Evolutionary conservation across 1,284 basidiomycete species (phyloP), one percentile per base, ranked within the genome.

Genomic region (Mycena sp.): DNA sequence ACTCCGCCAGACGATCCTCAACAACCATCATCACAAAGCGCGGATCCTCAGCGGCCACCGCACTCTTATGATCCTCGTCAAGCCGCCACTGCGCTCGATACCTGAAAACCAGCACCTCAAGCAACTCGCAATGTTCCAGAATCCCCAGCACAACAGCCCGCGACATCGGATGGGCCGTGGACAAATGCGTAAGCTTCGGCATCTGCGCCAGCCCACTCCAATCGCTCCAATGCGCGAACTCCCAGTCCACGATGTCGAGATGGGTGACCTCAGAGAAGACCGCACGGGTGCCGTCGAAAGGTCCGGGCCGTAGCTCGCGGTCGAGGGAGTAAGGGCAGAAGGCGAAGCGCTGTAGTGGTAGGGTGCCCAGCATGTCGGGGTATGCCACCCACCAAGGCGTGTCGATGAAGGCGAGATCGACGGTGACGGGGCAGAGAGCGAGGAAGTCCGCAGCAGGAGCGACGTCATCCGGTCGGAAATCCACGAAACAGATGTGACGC

Each of bases 1-100:
- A 56, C 37, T 56, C 55, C 30, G 8, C 4, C 14, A 56, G 10
- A 37, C 18, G 34, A 56, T 56, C 34, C 16, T 13, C 13, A 20
- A 56, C 34, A 30, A 56, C 16, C 55, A 56, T 16, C 55, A 37
- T 34, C 34, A 56, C 55, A 18, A 56, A 37, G 55, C 55, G 55
- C 14, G 34, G 34, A 18, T 56, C 55, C 34, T 56, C 55, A 37
- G 30, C 38, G 7, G 38, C 3, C 30, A 18, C 30, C 34, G 34
- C 34, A 34, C 30, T 30, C 55, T 14, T 34, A 30, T 8, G 30
- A 56, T 18, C 14, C 34, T 56, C 16, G 6, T 56, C 55, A 16
- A 56, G 30, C 13, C 14, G 14, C 6, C 18, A 4, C 18, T 56
- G 34, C 13, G 13, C 14, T 3, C 7, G 4, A 16, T 37, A 38